Evolutionary conservation across 371 early-diverging fungal genomes (phyloP).

Genomic region (Lichtheimia ramosa): DNA sequence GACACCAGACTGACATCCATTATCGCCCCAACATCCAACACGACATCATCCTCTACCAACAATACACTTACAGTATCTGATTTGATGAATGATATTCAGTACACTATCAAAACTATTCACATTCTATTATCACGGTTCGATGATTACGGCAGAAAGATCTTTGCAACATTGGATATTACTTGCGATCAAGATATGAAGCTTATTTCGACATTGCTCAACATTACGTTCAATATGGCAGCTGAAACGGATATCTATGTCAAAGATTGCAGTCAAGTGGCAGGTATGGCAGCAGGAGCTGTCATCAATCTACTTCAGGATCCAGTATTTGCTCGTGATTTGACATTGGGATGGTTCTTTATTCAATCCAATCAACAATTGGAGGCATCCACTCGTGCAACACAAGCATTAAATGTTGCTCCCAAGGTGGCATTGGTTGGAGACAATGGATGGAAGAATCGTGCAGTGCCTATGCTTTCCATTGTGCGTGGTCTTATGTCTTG

Average conservation of each 20-base stretch:
- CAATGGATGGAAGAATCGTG: slow-evolving; percentile 34
- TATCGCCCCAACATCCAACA: neutral
- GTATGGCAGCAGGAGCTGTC: slow-evolving; percentile 46
- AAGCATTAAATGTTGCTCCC: slow-evolving; percentile 18
- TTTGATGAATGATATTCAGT: slow-evolving; percentile 42
- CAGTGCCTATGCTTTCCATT: slow-evolving; percentile 50
- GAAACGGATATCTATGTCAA: slow-evolving; percentile 33
- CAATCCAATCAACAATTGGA: slow-evolving; percentile 1
- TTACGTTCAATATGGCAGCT: slow-evolving; percentile 29
- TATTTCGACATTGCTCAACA: slow-evolving; percentile 16
- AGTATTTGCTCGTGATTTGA: slow-evolving; percentile 28
- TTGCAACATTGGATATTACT: slow-evolving; percentile 6
- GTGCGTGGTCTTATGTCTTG: slow-evolving; percentile 58
- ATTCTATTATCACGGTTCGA: slow-evolving; percentile 37
- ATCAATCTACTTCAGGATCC: slow-evolving; percentile 31
- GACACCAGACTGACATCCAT: neutral
- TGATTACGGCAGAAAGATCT: slow-evolving; percentile 7
- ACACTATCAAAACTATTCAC: slow-evolving; percentile 37
- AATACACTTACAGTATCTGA: slow-evolving; percentile 14
- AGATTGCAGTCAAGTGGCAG: slow-evolving; percentile 50
- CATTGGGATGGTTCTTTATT: slow-evolving; percentile 40
- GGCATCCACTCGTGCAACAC: slow-evolving; percentile 7
- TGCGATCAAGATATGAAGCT: slow-evolving; percentile 15
- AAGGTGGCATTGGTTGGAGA: slow-evolving; percentile 11
- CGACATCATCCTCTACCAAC: neutral